Conservation (phyloP, 164 flowering plant genomes). For the Magnolia sinica region DNA sequence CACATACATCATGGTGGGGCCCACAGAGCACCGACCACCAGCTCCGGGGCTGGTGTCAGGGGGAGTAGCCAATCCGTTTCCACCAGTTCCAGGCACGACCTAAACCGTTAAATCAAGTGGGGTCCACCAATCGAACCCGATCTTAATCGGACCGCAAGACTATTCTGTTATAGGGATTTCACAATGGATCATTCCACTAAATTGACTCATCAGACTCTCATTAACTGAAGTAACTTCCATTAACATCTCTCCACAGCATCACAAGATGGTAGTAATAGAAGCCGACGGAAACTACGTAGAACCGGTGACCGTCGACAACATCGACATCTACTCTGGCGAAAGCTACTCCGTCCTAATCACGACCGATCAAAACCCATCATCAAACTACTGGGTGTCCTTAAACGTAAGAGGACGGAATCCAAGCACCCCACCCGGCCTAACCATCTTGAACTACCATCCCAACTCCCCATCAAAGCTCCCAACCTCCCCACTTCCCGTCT, state of each 20-base stretch:
- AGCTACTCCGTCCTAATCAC: slow-evolving; percentile 74
- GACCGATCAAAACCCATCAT: slow-evolving; percentile 60
- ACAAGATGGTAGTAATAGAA: slow-evolving; percentile 81
- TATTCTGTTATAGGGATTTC: no score
- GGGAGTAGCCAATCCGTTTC: no score
- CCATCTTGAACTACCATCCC: slow-evolving; percentile 67
- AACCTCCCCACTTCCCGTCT: slow-evolving; percentile 42
- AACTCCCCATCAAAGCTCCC: slow-evolving; percentile 49
- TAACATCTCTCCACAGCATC: slow-evolving; percentile 39
- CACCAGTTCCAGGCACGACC: no score
- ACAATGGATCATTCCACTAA: no score
- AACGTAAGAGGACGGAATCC: slow-evolving; percentile 68
- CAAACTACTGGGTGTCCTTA: slow-evolving; percentile 69
- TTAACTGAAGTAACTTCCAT: not conserved
- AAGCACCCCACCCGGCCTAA: slow-evolving; percentile 60
- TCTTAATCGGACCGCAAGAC: no score
- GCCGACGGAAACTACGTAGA: slow-evolving; percentile 90
- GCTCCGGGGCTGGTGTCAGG: no score
- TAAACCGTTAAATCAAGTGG: no score
- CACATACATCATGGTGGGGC: no score
- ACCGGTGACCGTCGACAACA: slow-evolving; percentile 50
- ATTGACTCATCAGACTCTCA: not conserved
- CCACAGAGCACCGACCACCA: no score
- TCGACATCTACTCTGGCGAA: slow-evolving; percentile 89
- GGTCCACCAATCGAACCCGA: no score